Conservation (phyloP, 2,329 filamentous ascomycete species). For the Aureobasidium lini region DNA sequence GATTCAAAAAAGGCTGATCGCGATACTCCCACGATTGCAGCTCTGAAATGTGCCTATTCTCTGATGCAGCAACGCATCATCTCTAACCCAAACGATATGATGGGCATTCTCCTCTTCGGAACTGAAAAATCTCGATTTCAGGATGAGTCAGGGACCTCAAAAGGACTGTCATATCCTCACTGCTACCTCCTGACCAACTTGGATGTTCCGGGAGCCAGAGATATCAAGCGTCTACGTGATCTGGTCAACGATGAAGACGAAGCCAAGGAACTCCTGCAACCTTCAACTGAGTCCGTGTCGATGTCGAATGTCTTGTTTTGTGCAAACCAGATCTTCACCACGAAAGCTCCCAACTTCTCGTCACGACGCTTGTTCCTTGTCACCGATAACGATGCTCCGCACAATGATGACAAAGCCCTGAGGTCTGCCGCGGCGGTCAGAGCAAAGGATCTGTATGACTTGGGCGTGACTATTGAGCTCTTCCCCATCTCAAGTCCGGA, state of each 20-base stretch:
- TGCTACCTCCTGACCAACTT: slow-evolving; percentile 89
- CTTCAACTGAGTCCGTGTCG: slow-evolving; percentile 60
- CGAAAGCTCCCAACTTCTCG: slow-evolving; percentile 86
- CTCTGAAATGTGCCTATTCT: slow-evolving; percentile 87
- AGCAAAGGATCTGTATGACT: slow-evolving; percentile 89
- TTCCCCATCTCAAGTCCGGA: slow-evolving; percentile 75
- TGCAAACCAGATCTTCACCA: slow-evolving; percentile 93
- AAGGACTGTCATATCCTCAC: slow-evolving; percentile 67
- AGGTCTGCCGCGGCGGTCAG: slow-evolving; percentile 73
- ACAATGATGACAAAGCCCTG: slow-evolving; percentile 61
- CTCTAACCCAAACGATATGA: slow-evolving; percentile 92
- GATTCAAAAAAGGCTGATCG: slow-evolving; percentile 68
- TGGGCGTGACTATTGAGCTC: slow-evolving; percentile 84
- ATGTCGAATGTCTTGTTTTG: slow-evolving; percentile 92
- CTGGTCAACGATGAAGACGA: slow-evolving; percentile 75
- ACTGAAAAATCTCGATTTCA: slow-evolving; percentile 78
- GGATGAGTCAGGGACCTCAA: slow-evolving; percentile 52
- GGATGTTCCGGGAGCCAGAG: slow-evolving; percentile 75
- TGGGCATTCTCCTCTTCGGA: slow-evolving; percentile 87
- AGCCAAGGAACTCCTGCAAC: slow-evolving; percentile 58
- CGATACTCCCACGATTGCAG: slow-evolving; percentile 72
- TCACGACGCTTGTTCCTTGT: slow-evolving; percentile 92
- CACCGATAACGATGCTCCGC: slow-evolving; percentile 87
- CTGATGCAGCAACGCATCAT: slow-evolving; percentile 99
- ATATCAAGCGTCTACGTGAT: slow-evolving; percentile 71